Conservation (phyloP, 129 eudicot species). For the Artemisia tridentata region DNA sequence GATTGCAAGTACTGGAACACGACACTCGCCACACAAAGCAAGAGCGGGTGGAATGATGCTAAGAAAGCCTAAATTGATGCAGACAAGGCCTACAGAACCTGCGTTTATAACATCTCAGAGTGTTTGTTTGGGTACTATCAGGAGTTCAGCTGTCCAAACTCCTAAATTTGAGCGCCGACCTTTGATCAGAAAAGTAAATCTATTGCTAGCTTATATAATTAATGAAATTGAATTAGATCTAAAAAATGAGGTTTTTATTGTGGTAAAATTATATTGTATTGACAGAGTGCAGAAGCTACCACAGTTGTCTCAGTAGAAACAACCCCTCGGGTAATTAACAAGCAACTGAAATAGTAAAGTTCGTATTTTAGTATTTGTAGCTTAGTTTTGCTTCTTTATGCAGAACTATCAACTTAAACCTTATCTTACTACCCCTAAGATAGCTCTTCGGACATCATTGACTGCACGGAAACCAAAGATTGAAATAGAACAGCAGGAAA, state of each 20-base stretch:
- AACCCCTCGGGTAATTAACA: slow-evolving; percentile 28
- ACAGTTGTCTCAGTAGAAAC: slow-evolving; percentile 58
- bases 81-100: slow-evolving; percentile 66
- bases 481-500: slow-evolving; percentile 61
- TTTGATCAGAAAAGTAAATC: slow-evolving; percentile 57
- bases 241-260: neutral
- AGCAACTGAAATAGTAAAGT: neutral
- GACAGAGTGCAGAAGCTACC: slow-evolving; percentile 48
- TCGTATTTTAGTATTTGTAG: too few relatives aligned
- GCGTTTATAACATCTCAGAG: too few relatives aligned
- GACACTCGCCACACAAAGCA: neutral
- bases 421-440: slow-evolving; percentile 38
- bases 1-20: neutral
- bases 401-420: slow-evolving; percentile 40
- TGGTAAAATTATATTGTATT: slow-evolving; percentile 3
- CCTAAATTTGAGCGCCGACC: slow-evolving; percentile 49
- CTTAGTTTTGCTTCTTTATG: neutral
- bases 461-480: slow-evolving; percentile 58
- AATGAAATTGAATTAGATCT: neutral
- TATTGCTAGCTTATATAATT: slow-evolving; percentile 2
- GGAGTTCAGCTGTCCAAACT: neutral
- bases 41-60: slow-evolving; percentile 48
- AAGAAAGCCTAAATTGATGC: slow-evolving; percentile 56
- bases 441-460: slow-evolving; percentile 54
- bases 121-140: too few relatives aligned